Conservation (phyloP, 1,284 basidiomycete genomes). For the Takashimella tepidaria region DNA sequence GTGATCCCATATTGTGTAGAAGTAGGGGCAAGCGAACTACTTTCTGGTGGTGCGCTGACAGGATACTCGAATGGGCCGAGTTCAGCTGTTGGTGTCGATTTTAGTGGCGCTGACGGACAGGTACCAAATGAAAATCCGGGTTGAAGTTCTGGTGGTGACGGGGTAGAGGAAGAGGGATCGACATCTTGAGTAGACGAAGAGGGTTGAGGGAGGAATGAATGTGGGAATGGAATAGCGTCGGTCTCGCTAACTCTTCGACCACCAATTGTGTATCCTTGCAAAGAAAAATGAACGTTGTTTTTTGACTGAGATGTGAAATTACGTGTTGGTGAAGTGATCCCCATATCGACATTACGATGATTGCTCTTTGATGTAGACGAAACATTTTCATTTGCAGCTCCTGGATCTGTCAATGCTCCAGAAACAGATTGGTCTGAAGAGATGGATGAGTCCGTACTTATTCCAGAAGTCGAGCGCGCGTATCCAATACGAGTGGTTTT, state of each 20-base stretch:
- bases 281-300: not conserved
- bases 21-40: not conserved
- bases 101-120: constrained; percentile 13
- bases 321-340: not conserved
- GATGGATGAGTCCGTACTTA: not conserved
- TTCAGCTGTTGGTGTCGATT: constrained; percentile 29
- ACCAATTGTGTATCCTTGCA: not conserved
- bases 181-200: too few species aligned
- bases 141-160: constrained; percentile 4
- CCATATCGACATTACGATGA: not conserved
- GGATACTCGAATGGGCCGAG: constrained; percentile 37
- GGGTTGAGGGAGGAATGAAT: not conserved
- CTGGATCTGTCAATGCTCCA: not conserved
- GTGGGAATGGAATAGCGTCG: not conserved
- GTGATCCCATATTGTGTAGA: constrained; percentile 1
- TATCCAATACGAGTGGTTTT: not conserved
- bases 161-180: not conserved
- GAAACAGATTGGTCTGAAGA: too few species aligned
- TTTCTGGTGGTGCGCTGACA: not conserved
- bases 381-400: too few species aligned
- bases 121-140: constrained; percentile 19
- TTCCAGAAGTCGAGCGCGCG: not conserved
- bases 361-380: too few species aligned
- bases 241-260: not conserved
- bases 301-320: not conserved